Evolutionary conservation across 441 rosid genomes (phyloP).

Genomic region (Rhodomyrtus psidioides): DNA sequence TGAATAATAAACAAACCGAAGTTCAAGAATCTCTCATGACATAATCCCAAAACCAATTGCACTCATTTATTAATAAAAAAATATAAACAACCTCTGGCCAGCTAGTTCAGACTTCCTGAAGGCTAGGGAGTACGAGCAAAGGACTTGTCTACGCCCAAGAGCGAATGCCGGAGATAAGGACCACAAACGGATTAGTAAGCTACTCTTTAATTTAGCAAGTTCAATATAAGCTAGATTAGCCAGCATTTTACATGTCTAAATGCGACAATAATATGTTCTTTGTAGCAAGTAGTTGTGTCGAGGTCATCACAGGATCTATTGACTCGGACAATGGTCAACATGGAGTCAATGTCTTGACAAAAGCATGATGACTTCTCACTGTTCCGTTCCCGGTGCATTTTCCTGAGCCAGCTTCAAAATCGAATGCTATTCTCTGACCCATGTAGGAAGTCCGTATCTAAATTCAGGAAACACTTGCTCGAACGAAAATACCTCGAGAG

Average conservation of each 20-base stretch:
- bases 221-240: not conserved
- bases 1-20: not conserved
- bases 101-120: not conserved
- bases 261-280: not conserved
- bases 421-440: not conserved
- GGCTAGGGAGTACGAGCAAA: not conserved
- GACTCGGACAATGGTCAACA: not conserved
- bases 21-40: not conserved
- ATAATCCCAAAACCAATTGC: not conserved
- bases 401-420: not conserved
- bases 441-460: not conserved
- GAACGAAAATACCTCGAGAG: not conserved
- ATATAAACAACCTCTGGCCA: not conserved
- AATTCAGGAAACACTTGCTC: not conserved
- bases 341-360: not conserved
- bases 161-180: too few relatives aligned
- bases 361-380: not conserved
- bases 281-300: not conserved
- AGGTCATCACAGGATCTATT: not conserved
- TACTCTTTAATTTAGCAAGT: too few relatives aligned
- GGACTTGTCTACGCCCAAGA: not conserved
- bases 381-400: not conserved
- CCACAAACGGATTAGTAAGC: too few relatives aligned
- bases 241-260: not conserved
- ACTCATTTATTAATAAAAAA: not conserved